Percentiles rank a stretch among this genome's conserved stretches.
phyloP scores from a whole-genome alignment of 2,329 filamentous ascomycete genomes.

The Verticillium klebahnii region DNA sequence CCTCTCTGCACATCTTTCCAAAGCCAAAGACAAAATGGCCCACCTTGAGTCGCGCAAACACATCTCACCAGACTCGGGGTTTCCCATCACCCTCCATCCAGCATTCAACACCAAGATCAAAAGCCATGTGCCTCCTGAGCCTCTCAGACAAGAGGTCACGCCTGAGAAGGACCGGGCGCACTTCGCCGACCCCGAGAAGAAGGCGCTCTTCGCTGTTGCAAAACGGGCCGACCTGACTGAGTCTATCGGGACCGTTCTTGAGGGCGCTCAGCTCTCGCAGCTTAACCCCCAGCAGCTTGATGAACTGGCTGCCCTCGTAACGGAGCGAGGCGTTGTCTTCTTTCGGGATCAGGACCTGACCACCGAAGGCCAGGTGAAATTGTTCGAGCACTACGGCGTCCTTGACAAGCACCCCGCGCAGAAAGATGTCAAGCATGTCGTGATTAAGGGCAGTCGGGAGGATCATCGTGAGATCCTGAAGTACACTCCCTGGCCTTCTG shows the following conservation, averaged over 20 bases:
- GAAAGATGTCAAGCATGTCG: slow-evolving; percentile 35
- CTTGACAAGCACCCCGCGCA: slow-evolving; percentile 43
- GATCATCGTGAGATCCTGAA: slow-evolving; percentile 38
- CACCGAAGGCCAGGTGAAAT: slow-evolving; percentile 33
- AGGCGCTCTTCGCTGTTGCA: slow-evolving; percentile 32
- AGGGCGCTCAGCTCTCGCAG: slow-evolving; percentile 38
- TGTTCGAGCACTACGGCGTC: slow-evolving; percentile 44
- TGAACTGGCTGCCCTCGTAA: slow-evolving; percentile 42
- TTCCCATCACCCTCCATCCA: slow-evolving; percentile 39
- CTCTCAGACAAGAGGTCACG: slow-evolving; percentile 20
- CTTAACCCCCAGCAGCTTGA: slow-evolving; percentile 40
- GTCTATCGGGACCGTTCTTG: slow-evolving; percentile 33
- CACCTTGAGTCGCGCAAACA: slow-evolving; percentile 40
- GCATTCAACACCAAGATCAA: slow-evolving; percentile 41
- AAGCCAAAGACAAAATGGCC: slow-evolving; percentile 19
- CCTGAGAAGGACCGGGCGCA: slow-evolving; percentile 31
- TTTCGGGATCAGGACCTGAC: slow-evolving; percentile 43
- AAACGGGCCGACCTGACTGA: slow-evolving; percentile 36
- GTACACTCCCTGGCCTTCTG: slow-evolving; percentile 42
- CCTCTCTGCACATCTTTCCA: no score
- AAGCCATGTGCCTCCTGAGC: slow-evolving; percentile 32
- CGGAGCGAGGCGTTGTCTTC: slow-evolving; percentile 42
- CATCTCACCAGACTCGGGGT: slow-evolving; percentile 43
- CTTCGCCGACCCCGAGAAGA: slow-evolving; percentile 40
- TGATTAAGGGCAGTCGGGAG: slow-evolving; percentile 37